Evolutionary conservation across 2,329 filamentous ascomycete species (phyloP).

Genomic region (Dendrostoma leiphaemia): DNA sequence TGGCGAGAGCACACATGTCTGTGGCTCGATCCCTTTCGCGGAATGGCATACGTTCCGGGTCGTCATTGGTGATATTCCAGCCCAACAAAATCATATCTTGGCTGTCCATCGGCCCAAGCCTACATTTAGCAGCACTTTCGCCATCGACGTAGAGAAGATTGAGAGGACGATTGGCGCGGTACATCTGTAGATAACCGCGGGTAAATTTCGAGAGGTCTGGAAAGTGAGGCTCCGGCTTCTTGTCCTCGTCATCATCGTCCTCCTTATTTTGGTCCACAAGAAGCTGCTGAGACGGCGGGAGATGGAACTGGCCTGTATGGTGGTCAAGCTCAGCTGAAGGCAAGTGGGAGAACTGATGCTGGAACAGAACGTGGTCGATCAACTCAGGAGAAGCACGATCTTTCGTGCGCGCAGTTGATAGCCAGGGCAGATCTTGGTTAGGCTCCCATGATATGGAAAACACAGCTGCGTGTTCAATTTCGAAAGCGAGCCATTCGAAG

Average conservation of each 20-base stretch:
- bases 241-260: neutral
- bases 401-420: no score
- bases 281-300: neutral
- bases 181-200: slow-evolving; percentile 65
- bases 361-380: neutral
- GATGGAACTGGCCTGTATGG: neutral
- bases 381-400: no score
- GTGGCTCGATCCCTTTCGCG: slow-evolving; percentile 50
- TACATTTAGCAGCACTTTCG: slow-evolving; percentile 64
- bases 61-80: neutral
- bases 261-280: neutral
- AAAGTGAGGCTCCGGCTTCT: slow-evolving; percentile 1
- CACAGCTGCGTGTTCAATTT: slow-evolving; percentile 58
- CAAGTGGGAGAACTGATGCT: neutral
- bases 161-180: slow-evolving; percentile 55
- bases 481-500: slow-evolving; percentile 61
- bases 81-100: slow-evolving; percentile 58
- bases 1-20: slow-evolving; percentile 54
- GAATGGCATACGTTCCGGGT: neutral
- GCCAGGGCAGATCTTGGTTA: no score
- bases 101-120: slow-evolving; percentile 64
- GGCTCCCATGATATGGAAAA: slow-evolving; percentile 41
- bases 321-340: neutral
- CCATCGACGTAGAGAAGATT: slow-evolving; percentile 69
- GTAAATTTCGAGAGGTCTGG: neutral